Evolutionary conservation across 306 rosid genomes (phyloP), one percentile per base, ranked within the genome.

Genomic region (Cotoneaster glaucophyllus): DNA sequence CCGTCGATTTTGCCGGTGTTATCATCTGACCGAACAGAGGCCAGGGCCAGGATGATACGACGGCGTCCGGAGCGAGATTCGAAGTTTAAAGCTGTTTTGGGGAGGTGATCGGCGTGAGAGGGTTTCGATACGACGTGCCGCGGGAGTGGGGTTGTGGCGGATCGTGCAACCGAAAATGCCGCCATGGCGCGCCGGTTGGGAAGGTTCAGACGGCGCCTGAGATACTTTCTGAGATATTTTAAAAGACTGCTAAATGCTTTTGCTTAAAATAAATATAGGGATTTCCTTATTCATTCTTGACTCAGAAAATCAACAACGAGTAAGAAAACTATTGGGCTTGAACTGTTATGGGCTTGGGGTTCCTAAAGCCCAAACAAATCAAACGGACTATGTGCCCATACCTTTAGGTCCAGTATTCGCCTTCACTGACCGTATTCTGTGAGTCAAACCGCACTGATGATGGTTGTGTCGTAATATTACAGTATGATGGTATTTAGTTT

Each of bases 31-130:
- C 58, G 71, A 59, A 64, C 66, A 31, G 80, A 85, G 9, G 86
- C 84, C 52, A 83, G 69, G 81, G 79, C 72, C 72, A 64, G 59
- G 64, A 75, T 19, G 69, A 65, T 53, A 52, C 81, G 84, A 57
- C 83, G 84, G 32, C 84, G 87, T 72, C 82, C 82, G 9, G 84
- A 50, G 71, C 8, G 63, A 76, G 44, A 54, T 4, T 8, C 57
- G 56, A 72, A 24, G 4, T 53, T 75, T 17, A 83, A 66, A 29
- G 68, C 34, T 9, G 58, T 22, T n/a, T 19, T 25, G 3, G 84
- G 39, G 58, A 54, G 8, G 8, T 24, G 68, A 8, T 59, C 67
- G 56, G 76, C 71, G 63, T 45, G 72, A 19, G 81, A 74, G 57
- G 74, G 4, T 6, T 58, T 77, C 4, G 29, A 15, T 9, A 14